Evolutionary conservation across 345 rosid species (phyloP).

Genomic region (Arabis alpina): DNA sequence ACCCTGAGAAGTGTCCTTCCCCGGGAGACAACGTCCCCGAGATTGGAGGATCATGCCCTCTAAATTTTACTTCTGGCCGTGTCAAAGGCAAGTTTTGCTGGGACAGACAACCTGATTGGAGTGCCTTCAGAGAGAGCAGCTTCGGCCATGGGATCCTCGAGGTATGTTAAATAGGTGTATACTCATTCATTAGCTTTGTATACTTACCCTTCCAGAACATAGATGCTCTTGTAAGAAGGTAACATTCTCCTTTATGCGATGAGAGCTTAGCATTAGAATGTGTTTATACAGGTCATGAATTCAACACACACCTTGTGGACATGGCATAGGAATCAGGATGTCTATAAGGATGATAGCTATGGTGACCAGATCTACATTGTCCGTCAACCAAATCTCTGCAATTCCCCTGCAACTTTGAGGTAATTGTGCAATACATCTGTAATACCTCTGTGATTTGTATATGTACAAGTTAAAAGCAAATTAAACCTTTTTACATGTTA

Average conservation of each 20-base stretch:
- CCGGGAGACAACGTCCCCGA: conserved; percentile 65
- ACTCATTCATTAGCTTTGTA: not conserved
- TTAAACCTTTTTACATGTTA: conserved; percentile 6
- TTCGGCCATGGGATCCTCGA: conserved; percentile 90
- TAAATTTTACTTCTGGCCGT: conserved; percentile 71
- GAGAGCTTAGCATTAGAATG: conserved; percentile 6
- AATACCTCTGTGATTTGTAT: conserved; percentile 17
- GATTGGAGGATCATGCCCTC: conserved; percentile 67
- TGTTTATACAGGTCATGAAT: conserved; percentile 62
- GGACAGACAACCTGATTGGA: conserved; percentile 83
- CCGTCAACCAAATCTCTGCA: conserved; percentile 64
- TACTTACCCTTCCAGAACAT: not conserved
- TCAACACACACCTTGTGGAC: conserved; percentile 83
- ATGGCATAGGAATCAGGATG: conserved; percentile 90
- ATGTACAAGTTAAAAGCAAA: not conserved
- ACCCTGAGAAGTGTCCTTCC: conserved; percentile 78
- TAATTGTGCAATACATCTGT: conserved; percentile 3
- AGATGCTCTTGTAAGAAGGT: not conserved
- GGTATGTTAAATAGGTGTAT: conserved; percentile 45
- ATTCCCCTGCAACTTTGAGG: conserved; percentile 36
- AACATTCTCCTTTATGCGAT: not conserved
- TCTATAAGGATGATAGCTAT: conserved; percentile 50
- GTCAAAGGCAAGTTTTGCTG: conserved; percentile 88
- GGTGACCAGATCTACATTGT: conserved; percentile 83
- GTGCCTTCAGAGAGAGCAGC: conserved; percentile 91